phyloP scores from a whole-genome alignment of 108 stramenopile genomes.

The Discostella pseudostelligera region DNA sequence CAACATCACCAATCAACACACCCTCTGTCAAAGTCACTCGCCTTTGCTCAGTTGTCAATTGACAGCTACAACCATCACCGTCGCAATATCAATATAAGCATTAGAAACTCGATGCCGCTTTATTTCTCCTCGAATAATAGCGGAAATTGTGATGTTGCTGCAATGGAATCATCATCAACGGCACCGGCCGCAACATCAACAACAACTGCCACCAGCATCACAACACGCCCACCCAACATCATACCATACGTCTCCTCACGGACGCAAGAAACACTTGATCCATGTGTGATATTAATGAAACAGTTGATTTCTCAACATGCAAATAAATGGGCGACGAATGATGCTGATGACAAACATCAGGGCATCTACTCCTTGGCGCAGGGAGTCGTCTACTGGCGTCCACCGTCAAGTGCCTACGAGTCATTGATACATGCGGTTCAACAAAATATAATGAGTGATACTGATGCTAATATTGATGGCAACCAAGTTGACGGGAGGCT shows the following conservation, averaged over 20 bases:
- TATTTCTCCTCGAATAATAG: too few species aligned
- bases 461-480: not conserved
- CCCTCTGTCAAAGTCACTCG: too few species aligned
- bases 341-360: constrained; percentile 29
- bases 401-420: constrained; percentile 46
- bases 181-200: too few species aligned
- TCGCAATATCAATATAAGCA: too few species aligned
- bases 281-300: constrained; percentile 85
- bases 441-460: constrained; percentile 12
- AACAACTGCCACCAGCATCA: too few species aligned
- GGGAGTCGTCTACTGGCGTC: constrained; percentile 84
- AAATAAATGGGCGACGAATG: constrained; percentile 48
- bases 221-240: too few species aligned
- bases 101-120: too few species aligned
- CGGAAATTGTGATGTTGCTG: too few species aligned
- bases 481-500: constrained; percentile 28
- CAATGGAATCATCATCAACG: too few species aligned
- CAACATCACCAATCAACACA: too few species aligned
- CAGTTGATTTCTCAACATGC: constrained; percentile 62
- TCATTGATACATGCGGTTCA: constrained; percentile 40
- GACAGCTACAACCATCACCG: too few species aligned
- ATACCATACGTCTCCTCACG: constrained; percentile 22
- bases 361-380: constrained; percentile 83
- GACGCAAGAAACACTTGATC: constrained; percentile 67
- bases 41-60: too few species aligned